These are phyloP conservation scores for Pichia sporocuriosa DNA, from an alignment of 805 yeast species.

Conservation along the genomic window DNA sequence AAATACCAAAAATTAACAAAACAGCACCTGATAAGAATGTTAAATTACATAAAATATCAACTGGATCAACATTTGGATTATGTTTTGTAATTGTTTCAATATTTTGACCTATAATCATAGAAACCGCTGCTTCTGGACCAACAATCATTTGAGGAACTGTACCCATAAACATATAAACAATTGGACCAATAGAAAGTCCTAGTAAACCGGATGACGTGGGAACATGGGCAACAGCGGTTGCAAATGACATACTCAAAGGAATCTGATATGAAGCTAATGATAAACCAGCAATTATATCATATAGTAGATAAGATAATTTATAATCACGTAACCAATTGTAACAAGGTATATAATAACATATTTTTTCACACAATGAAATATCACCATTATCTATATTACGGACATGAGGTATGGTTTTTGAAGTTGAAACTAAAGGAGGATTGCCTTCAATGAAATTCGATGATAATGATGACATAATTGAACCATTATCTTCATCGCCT, in stretches of 20 bases:
- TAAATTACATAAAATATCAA: constrained; percentile 58
- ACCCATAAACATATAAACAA: constrained; percentile 72
- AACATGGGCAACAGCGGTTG: constrained; percentile 76
- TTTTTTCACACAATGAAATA: constrained; percentile 17
- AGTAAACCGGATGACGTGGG: constrained; percentile 76
- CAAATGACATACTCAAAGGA: constrained; percentile 77
- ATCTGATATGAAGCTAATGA: constrained; percentile 87
- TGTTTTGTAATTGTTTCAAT: constrained; percentile 50
- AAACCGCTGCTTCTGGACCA: constrained; percentile 88
- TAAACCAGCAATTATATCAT: constrained; percentile 77
- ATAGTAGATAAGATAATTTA: constrained; percentile 30
- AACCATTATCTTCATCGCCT: not conserved
- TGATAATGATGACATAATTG: not conserved
- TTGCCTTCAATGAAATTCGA: not conserved
- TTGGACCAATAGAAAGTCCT: constrained; percentile 70
- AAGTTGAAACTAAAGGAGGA: not conserved
- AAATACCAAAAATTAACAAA: constrained; percentile 64
- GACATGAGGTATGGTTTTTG: constrained; percentile 5
- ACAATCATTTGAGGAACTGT: constrained; percentile 85
- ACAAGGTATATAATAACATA: constrained; percentile 64
- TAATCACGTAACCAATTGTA: constrained; percentile 62
- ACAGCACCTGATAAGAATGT: constrained; percentile 72
- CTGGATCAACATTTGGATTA: constrained; percentile 35
- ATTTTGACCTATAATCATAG: constrained; percentile 75
- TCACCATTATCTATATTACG: not conserved